Conservation (phyloP, 2,329 filamentous ascomycete species). For the Aspergillus neotritici region DNA sequence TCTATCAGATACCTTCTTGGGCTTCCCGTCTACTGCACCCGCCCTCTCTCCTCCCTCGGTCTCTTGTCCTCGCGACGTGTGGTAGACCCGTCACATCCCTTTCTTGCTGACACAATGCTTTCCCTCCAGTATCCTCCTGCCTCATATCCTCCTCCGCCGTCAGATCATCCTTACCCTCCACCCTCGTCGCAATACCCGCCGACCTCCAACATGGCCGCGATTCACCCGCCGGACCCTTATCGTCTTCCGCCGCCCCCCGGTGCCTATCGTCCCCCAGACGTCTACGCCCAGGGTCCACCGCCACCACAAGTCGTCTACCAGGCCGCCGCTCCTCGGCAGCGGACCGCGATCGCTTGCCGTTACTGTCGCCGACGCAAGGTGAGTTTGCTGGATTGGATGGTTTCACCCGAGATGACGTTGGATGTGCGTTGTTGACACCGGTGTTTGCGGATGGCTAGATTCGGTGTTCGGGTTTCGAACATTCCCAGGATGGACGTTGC, state of each 20-base stretch:
- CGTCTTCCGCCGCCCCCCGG: conserved; percentile 40
- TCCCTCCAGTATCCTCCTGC: conserved; percentile 27
- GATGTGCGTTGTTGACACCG: conserved; percentile 8
- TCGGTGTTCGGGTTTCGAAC: conserved; percentile 69
- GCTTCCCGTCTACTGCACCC: conserved; percentile 10
- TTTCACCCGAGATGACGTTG: not conserved
- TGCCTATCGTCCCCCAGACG: conserved; percentile 38
- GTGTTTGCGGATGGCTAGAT: conserved; percentile 47
- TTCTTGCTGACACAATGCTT: conserved; percentile 2
- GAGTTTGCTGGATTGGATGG: conserved; percentile 14
- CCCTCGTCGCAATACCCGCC: conserved; percentile 34
- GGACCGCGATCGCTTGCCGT: conserved; percentile 48
- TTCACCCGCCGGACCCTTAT: conserved; percentile 41
- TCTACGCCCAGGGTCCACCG: conserved; percentile 36
- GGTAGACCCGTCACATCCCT: not conserved
- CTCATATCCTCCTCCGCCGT: conserved; percentile 28
- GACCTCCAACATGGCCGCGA: conserved; percentile 37
- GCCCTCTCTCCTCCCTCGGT: conserved; percentile 1
- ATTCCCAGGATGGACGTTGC: conserved; percentile 65
- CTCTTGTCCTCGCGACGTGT: not conserved
- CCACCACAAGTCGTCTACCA: conserved; percentile 39
- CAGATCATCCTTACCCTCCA: conserved; percentile 28
- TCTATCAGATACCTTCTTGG: conserved; percentile 1
- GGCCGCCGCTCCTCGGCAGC: conserved; percentile 45
- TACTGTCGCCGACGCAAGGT: conserved; percentile 51